These are phyloP conservation scores for Paraconiothyrium brasiliense DNA, from an alignment of 2,329 filamentous ascomycete species.

Conservation along the genomic window DNA sequence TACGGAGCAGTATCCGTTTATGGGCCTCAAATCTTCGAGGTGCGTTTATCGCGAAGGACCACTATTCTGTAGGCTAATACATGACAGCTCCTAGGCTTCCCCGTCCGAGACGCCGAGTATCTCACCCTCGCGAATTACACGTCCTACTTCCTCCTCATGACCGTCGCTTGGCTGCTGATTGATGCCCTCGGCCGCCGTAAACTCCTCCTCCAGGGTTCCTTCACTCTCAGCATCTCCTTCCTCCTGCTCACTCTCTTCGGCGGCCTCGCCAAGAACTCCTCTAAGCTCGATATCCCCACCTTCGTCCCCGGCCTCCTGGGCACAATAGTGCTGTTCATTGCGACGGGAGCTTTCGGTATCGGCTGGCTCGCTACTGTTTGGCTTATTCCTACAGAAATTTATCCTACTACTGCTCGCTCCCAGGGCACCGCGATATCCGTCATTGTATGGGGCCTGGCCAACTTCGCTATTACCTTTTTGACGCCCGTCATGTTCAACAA, in stretches of 20 bases:
- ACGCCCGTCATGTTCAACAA: conserved; percentile 69
- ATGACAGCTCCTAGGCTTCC: conserved; percentile 67
- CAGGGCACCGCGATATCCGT: conserved; percentile 65
- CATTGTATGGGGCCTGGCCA: conserved; percentile 66
- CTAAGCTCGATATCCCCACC: conserved; percentile 50
- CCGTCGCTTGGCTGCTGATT: conserved; percentile 67
- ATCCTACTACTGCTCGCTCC: conserved; percentile 63
- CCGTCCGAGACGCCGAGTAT: conserved; percentile 61
- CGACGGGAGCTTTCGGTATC: conserved; percentile 69
- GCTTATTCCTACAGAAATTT: conserved; percentile 69
- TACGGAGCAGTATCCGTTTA: conserved; percentile 71
- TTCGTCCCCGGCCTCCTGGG: conserved; percentile 61
- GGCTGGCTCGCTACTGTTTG: conserved; percentile 69
- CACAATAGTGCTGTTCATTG: conserved; percentile 62
- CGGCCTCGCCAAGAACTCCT: conserved; percentile 55
- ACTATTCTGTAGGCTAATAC: conserved; percentile 55
- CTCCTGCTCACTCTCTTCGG: conserved; percentile 63
- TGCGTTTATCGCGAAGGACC: conserved; percentile 21
- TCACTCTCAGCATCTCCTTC: conserved; percentile 60
- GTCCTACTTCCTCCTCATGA: conserved; percentile 70
- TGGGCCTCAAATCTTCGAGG: conserved; percentile 70
- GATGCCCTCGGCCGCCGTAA: conserved; percentile 64
- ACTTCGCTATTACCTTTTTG: conserved; percentile 66
- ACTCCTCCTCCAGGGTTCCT: conserved; percentile 63
- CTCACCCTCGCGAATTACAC: conserved; percentile 69